Evolutionary conservation across 805 yeast genomes (phyloP), one percentile per base, ranked within the genome.

Genomic region (Candida pseudofarinosa): DNA sequence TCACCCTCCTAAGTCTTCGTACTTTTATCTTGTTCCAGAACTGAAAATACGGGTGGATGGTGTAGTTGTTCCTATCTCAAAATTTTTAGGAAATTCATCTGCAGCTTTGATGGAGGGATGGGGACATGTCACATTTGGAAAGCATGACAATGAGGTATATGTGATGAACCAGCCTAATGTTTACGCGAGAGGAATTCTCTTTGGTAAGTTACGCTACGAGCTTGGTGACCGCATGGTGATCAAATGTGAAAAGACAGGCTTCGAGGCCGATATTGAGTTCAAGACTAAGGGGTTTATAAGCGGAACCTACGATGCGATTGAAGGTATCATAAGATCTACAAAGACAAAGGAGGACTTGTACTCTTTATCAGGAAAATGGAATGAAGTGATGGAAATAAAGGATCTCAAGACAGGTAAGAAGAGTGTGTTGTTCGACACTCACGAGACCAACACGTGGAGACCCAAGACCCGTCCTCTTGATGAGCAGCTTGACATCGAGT

Each of bases 1-100:
- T 58, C 99, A 93, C 60, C 98, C 99, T n/a, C 99, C 99, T 12
- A 85, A 93, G 60, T 88, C 97, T 0, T 83, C 96, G 0, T 93
- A 91, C 63, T 93, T 89, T 59, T 93, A 88, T 60, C 71, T 83
- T 64, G 77, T 87, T 31, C 99, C 99, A 0, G 85, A 80, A 44
- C 77, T 78, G 45, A 79, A 79, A 51, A 86, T 93, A 45, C 78
- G 93, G 48, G 88, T 84, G 17, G 99, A 93, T 57, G 99, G 99
- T 23, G 76, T 85, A 12, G 80, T 89, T 15, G 73, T 88, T 35
- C 99, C 99, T 17, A 83, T 79, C 56, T 89, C 97, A 1, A 79
- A 80, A 55, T 93, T 93, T 55, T 71, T 91, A 46, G 99, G 99
- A 26, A 93, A 93, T 59, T 88, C 97, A 1, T 90, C 97, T 0